These are phyloP conservation scores for Acaromyces ingoldii DNA, from an alignment of 1,284 basidiomycete species.

Conservation along the genomic window DNA sequence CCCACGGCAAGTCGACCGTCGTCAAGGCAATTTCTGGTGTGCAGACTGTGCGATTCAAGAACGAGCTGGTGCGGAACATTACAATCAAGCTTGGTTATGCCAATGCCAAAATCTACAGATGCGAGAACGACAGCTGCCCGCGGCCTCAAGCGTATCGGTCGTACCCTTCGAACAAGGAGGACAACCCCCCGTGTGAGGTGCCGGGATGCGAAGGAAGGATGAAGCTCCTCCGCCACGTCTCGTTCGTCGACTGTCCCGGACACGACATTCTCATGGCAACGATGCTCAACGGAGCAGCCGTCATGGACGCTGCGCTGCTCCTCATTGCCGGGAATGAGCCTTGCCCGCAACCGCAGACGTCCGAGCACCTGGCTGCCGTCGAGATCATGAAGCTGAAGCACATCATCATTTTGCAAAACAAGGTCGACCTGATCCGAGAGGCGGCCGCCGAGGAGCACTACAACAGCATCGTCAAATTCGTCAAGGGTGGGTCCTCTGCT, in stretches of 20 bases:
- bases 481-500: constrained; percentile 23
- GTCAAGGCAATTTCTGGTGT: constrained; percentile 99
- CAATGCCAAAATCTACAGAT: constrained; percentile 99
- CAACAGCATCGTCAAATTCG: constrained; percentile 47
- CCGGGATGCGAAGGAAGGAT: constrained; percentile 84
- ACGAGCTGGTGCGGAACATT: constrained; percentile 80
- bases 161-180: constrained; percentile 89
- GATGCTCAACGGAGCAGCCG: constrained; percentile 98
- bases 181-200: constrained; percentile 84
- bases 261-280: constrained; percentile 84
- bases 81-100: constrained; percentile 98
- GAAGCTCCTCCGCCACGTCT: constrained; percentile 72
- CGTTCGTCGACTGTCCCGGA: constrained; percentile 74
- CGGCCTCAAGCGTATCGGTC: constrained; percentile 90
- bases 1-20: constrained; percentile 95
- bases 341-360: constrained; percentile 97
- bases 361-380: constrained; percentile 94
- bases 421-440: constrained; percentile 51
- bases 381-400: constrained; percentile 99
- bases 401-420: constrained; percentile 85
- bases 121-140: constrained; percentile 85
- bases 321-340: constrained; percentile 96
- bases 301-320: constrained; percentile 94
- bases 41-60: constrained; percentile 97
- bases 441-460: constrained; percentile 50